Base-by-base conservation (phyloP, 352 stramenopile species). In the Globisporangium viniferum region DNA sequence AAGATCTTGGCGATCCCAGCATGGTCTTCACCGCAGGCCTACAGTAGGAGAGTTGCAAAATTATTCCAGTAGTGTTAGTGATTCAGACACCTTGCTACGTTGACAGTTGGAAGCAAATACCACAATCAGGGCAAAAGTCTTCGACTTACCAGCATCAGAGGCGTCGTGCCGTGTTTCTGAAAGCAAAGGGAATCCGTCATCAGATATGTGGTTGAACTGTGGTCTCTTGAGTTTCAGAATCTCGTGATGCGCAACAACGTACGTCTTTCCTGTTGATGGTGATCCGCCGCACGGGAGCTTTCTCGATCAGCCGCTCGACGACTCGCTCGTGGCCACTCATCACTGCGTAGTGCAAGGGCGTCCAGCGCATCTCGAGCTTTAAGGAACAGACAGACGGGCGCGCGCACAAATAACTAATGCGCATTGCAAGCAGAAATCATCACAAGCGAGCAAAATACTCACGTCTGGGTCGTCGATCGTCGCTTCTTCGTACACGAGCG, bases 241-340 rank as follows among this genome's bases (percentile, higher is more conserved):
- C 7, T 49, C 36, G 10, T 14, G 15, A 14, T 12, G 14, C 31
- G 15, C 15, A 9, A n/a, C 18, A 33, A 78, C 78, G 35, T 57
- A 90, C 83, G 69, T 94, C 86, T 51, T 91, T 91, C 8, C 86
- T 80, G 63, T 92, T 94, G 68, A 92, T 87, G 3, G 86, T 94
- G 73, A 92, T 90, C 36, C 84, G 72, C 8, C 80, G 74, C n/a
- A 91, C 79, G 6, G 86, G 86, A 14, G 86, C 79, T 65, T 92
- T 90, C 44, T 91, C 83, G 10, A 94, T 57, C 31, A 94, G 71
- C 5, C 73, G 75, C 58, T 68, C 69, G 1, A 75, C 84, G 44
- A 91, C 81, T 6, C 71, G 70, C 58, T 85, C 80, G 35, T 92
- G 81, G 27, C 81, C 84, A 54, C 84, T 84, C 82, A 94, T 91